Percentiles rank a stretch among this genome's conserved stretches.
These are phyloP conservation scores for Mycena galopus DNA, from an alignment of 768 basidiomycete genomes.

Conservation along the genomic window DNA sequence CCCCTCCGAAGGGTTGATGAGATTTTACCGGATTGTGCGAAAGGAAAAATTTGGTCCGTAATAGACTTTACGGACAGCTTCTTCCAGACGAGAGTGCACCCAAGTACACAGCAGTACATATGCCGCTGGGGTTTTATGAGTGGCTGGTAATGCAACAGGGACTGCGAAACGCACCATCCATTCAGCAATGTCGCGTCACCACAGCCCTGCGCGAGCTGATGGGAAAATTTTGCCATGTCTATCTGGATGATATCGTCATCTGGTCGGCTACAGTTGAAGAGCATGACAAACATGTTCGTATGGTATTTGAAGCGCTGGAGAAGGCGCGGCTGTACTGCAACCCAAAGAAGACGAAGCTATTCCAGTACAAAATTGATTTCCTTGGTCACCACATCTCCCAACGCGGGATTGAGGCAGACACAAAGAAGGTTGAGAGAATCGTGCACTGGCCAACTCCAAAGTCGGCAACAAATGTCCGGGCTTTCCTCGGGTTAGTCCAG, in stretches of 20 bases:
- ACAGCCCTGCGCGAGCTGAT: not conserved
- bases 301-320: not conserved
- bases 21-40: not conserved
- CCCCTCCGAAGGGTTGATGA: not conserved
- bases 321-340: not conserved
- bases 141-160: not conserved
- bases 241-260: not conserved
- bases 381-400: not conserved
- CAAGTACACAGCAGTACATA: not conserved
- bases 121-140: not conserved
- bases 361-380: not conserved
- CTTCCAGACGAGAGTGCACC: not conserved
- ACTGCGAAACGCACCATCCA: not conserved
- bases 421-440: not conserved
- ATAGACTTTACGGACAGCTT: not conserved
- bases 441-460: not conserved
- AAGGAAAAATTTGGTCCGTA: not conserved
- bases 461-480: not conserved
- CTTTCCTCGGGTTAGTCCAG: not conserved
- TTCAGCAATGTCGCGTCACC: not conserved
- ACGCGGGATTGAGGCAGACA: not conserved
- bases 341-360: not conserved
- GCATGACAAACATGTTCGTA: not conserved
- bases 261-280: not conserved
- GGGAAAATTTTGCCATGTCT: not conserved